phyloP scores from a whole-genome alignment of 345 rosid species.

The Jatropha curcas region DNA sequence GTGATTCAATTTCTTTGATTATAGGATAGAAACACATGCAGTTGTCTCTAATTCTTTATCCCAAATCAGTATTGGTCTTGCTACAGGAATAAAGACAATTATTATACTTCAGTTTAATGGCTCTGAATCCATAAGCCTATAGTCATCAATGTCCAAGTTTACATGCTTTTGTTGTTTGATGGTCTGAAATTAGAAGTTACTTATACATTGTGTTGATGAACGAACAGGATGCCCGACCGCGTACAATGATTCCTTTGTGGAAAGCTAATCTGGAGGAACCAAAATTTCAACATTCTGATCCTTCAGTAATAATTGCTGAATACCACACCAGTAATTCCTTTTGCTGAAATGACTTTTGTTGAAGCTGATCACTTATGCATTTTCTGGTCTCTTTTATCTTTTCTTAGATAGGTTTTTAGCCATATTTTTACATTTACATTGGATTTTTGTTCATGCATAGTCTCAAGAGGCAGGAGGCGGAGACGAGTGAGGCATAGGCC shows the following conservation, averaged over 20 bases:
- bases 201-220: conserved; percentile 16
- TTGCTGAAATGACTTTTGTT: conserved; percentile 22
- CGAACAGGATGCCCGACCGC: conserved; percentile 88
- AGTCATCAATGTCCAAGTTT: not conserved
- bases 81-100: not conserved
- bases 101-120: conserved; percentile 1
- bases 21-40: not conserved
- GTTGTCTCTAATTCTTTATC: not conserved
- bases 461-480: conserved; percentile 73
- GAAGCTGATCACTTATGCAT: conserved; percentile 8
- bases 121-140: not conserved
- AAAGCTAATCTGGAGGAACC: conserved; percentile 83
- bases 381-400: not conserved
- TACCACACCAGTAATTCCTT: conserved; percentile 65
- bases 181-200: not conserved
- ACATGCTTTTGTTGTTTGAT: not conserved
- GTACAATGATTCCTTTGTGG: conserved; percentile 74
- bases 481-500: conserved; percentile 71
- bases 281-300: conserved; percentile 66
- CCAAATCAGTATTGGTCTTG: not conserved
- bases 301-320: conserved; percentile 75
- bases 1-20: too few species aligned
- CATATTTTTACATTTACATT: conserved; percentile 35
- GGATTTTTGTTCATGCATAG: conserved; percentile 65
- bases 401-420: conserved; percentile 3